Conservation (phyloP, 192 early-diverging fungal species). For the Jimgerdemannia lactiflua region DNA sequence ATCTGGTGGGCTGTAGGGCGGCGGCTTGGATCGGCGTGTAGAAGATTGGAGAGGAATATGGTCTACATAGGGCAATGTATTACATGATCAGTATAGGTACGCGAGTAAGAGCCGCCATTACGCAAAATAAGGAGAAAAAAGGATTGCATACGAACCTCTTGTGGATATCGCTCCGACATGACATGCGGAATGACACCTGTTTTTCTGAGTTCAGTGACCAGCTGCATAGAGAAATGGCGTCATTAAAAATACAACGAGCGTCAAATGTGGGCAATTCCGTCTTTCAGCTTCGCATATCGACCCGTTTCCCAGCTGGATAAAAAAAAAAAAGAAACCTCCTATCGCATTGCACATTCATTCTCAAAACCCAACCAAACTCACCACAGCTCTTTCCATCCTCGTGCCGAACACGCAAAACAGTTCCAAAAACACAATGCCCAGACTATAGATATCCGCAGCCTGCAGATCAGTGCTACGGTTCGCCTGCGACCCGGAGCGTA, state of each 20-base stretch:
- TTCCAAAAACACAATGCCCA: neutral
- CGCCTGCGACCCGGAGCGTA: neutral
- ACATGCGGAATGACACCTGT: neutral
- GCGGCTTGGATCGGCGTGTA: neutral
- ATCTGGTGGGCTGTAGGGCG: neutral
- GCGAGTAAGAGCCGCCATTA: neutral
- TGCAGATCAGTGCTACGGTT: neutral
- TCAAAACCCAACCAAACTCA: neutral
- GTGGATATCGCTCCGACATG: neutral
- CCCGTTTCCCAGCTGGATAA: too few relatives aligned
- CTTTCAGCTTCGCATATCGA: too few relatives aligned
- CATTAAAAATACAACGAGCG: too few relatives aligned
- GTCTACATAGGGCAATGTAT: neutral
- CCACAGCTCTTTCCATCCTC: neutral
- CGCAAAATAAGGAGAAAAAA: neutral
- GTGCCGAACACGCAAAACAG: neutral
- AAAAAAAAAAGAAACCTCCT: too few relatives aligned
- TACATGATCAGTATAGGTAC: neutral
- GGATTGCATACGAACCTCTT: neutral
- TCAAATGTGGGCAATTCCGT: too few relatives aligned
- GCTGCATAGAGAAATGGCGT: neutral
- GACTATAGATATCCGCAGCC: neutral
- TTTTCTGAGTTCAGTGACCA: neutral
- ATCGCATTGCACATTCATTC: neutral
- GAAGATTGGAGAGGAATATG: neutral